Conservation (phyloP, 176 grass and related monocot genomes). For the Cocos nucifera region DNA sequence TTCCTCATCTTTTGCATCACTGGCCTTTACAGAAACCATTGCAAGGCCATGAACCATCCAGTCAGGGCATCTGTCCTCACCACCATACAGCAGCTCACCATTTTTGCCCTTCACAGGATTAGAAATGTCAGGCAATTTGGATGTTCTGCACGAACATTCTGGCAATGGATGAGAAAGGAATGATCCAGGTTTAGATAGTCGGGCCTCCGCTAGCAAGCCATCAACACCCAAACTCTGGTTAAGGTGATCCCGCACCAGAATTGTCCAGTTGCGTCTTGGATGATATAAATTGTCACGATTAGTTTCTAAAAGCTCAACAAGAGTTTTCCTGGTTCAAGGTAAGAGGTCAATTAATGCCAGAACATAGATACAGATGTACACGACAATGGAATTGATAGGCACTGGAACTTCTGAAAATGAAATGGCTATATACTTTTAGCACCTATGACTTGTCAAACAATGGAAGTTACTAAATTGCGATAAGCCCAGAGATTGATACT, state of each 20-base stretch:
- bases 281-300: conserved; percentile 66
- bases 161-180: conserved; percentile 76
- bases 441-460: too few relatives aligned
- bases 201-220: conserved; percentile 37
- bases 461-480: too few relatives aligned
- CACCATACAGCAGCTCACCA: conserved; percentile 30
- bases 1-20: conserved; percentile 53
- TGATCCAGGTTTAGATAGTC: conserved; percentile 56
- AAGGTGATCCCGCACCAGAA: conserved; percentile 54
- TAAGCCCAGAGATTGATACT: too few relatives aligned
- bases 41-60: conserved; percentile 42
- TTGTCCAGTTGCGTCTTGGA: conserved; percentile 77
- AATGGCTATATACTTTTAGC: too few relatives aligned
- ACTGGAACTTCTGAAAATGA: too few relatives aligned
- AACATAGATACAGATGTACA: not conserved
- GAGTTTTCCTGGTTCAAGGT: conserved; percentile 54
- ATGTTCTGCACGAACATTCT: conserved; percentile 64
- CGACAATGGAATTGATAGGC: too few relatives aligned
- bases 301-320: conserved; percentile 53
- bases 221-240: conserved; percentile 51
- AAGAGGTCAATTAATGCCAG: not conserved
- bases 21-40: conserved; percentile 24
- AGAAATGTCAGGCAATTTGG: conserved; percentile 17
- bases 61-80: conserved; percentile 65
- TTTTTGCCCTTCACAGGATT: conserved; percentile 23